These are phyloP conservation scores for Claviceps cyperi DNA, from an alignment of 2,329 filamentous ascomycete species.

Conservation along the genomic window DNA sequence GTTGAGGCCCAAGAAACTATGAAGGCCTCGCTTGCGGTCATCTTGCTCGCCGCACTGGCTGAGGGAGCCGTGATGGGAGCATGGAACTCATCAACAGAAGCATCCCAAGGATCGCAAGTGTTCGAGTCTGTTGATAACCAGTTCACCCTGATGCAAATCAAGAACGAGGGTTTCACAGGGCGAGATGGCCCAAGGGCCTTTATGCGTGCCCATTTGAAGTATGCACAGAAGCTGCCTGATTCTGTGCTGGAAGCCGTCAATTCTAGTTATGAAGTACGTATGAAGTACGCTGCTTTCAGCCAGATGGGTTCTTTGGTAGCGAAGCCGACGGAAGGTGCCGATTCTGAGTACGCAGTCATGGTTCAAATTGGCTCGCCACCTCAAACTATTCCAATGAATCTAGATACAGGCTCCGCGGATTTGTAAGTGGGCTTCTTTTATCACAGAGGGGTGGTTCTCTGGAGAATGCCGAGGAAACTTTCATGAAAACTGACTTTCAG, in stretches of 20 bases:
- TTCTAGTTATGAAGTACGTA: conserved; percentile 11
- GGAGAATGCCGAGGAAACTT: not conserved
- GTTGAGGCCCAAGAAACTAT: not conserved
- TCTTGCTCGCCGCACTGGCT: conserved; percentile 4
- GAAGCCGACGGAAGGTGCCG: conserved; percentile 22
- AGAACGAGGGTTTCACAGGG: conserved; percentile 19
- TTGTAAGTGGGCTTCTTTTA: conserved; percentile 14
- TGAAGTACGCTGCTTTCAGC: conserved; percentile 9
- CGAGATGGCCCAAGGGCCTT: conserved; percentile 18
- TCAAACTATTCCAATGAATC: conserved; percentile 48
- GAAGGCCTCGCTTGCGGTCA: conserved; percentile 4
- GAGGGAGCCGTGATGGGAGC: conserved; percentile 2
- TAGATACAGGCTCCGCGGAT: conserved; percentile 51
- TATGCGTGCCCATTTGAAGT: conserved; percentile 23
- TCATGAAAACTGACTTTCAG: not conserved
- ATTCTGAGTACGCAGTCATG: conserved; percentile 45
- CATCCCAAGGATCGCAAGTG: not conserved
- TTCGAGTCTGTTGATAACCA: not conserved
- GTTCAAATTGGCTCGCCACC: conserved; percentile 44
- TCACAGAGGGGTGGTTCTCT: not conserved
- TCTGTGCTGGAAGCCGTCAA: conserved; percentile 13
- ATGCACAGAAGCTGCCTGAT: conserved; percentile 17
- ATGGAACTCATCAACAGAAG: not conserved
- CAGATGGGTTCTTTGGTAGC: conserved; percentile 13
- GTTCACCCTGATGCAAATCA: conserved; percentile 18